A percentile compares a stretch with the other conserved stretches of the same genome.
These are phyloP conservation scores for Penicillium samsonianum DNA, from an alignment of 495 filamentous ascomycete genomes.

Conservation along the genomic window DNA sequence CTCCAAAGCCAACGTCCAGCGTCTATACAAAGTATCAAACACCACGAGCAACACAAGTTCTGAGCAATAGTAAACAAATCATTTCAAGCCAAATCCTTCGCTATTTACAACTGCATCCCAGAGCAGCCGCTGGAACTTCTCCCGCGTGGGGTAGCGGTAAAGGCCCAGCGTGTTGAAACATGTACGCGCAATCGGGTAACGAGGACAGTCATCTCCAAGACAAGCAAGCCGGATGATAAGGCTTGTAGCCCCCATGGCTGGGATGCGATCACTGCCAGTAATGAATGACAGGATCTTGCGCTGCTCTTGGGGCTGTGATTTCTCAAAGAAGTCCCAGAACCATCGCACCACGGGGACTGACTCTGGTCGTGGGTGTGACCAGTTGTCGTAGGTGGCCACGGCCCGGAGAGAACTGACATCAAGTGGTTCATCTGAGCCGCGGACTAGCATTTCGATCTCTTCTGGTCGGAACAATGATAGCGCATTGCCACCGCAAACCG, in stretches of 20 bases:
- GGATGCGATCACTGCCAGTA: constrained; percentile 91
- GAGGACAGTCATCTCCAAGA: constrained; percentile 68
- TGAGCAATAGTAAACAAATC: constrained; percentile 10
- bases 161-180: constrained; percentile 87
- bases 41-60: constrained; percentile 14
- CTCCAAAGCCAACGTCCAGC: constrained; percentile 16
- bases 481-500: constrained; percentile 88
- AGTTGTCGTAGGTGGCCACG: constrained; percentile 82
- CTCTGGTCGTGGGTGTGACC: constrained; percentile 54
- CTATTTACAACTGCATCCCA: constrained; percentile 89
- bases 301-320: constrained; percentile 65
- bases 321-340: constrained; percentile 87
- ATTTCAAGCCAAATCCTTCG: constrained; percentile 94
- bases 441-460: constrained; percentile 87
- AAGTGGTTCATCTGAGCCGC: constrained; percentile 83
- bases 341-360: constrained; percentile 69
- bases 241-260: constrained; percentile 85
- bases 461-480: constrained; percentile 89
- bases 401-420: constrained; percentile 75
- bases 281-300: constrained; percentile 82
- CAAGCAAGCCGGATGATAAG: constrained; percentile 74
- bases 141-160: constrained; percentile 66
- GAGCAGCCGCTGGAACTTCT: constrained; percentile 68
- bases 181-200: constrained; percentile 85
- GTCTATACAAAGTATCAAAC: constrained; percentile 12